Conservation (phyloP, 306 rosid species). For the Pterocarpus macrocarpus region DNA sequence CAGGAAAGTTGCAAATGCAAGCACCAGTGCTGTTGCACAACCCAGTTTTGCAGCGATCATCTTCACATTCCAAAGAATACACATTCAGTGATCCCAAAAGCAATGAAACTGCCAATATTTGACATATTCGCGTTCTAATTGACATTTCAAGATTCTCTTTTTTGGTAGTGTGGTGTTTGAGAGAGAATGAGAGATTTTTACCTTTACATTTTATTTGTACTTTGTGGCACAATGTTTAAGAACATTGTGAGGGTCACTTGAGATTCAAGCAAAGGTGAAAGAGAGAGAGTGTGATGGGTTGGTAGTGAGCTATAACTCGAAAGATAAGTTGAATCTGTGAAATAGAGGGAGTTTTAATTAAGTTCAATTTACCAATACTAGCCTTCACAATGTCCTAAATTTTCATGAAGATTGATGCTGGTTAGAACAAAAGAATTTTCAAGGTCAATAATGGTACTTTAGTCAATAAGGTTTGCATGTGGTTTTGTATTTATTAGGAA, state of each 20-base stretch:
- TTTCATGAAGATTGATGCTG: not conserved
- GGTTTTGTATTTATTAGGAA: constrained; percentile 8
- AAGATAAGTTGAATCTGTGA: constrained; percentile 20
- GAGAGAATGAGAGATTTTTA: not conserved
- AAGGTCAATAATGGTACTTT: constrained; percentile 16
- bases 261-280: constrained; percentile 43
- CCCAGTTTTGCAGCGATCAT: constrained; percentile 47
- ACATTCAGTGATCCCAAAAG: constrained; percentile 42
- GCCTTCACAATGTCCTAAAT: constrained; percentile 7
- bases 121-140: constrained; percentile 33
- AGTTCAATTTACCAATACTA: constrained; percentile 23
- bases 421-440: constrained; percentile 18
- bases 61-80: constrained; percentile 40
- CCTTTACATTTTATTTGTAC: not conserved
- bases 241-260: constrained; percentile 30
- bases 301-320: constrained; percentile 34
- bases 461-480: constrained; percentile 14
- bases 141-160: constrained; percentile 39
- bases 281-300: constrained; percentile 9
- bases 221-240: not conserved
- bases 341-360: not conserved
- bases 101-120: constrained; percentile 14
- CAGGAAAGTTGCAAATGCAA: constrained; percentile 47
- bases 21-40: constrained; percentile 37
- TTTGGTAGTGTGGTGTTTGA: constrained; percentile 1